Conservation (phyloP, 306 rosid genomes). For the Inga oerstediana region DNA sequence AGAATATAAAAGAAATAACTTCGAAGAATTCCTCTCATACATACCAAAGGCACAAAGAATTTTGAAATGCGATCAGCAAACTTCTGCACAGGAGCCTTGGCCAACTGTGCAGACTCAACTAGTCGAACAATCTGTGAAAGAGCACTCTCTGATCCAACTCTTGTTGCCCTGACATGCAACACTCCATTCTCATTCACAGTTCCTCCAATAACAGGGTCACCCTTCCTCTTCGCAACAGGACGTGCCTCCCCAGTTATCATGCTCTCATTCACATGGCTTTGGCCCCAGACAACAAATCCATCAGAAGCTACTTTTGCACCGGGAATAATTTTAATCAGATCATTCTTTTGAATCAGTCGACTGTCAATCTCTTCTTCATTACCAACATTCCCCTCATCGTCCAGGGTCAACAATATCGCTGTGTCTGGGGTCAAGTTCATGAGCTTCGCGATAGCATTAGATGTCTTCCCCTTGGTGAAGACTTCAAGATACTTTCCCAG, state of each 20-base stretch:
- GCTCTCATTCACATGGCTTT: conserved; percentile 90
- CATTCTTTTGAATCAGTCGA: conserved; percentile 79
- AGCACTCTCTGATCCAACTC: conserved; percentile 88
- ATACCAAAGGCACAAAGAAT: conserved; percentile 89
- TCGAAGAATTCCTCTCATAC: not conserved
- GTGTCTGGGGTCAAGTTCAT: conserved; percentile 80
- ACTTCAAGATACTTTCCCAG: conserved; percentile 91
- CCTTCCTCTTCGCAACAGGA: conserved; percentile 67
- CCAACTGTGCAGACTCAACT: conserved; percentile 92
- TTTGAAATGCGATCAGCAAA: conserved; percentile 84
- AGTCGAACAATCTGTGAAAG: conserved; percentile 88
- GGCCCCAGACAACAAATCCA: conserved; percentile 79
- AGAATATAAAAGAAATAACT: not conserved
- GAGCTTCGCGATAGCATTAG: conserved; percentile 87
- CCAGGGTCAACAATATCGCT: conserved; percentile 58
- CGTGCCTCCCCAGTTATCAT: conserved; percentile 92
- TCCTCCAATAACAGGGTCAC: conserved; percentile 80
- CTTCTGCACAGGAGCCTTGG: conserved; percentile 91
- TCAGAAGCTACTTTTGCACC: conserved; percentile 84
- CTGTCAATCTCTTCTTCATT: conserved; percentile 72
- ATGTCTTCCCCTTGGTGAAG: conserved; percentile 86
- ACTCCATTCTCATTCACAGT: conserved; percentile 87
- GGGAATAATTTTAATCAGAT: conserved; percentile 66
- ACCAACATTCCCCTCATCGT: conserved; percentile 55
- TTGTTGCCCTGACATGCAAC: conserved; percentile 73